These are phyloP conservation scores for Talaromyces sp. DNA, from an alignment of 2,329 filamentous ascomycete genomes.

Conservation along the genomic window DNA sequence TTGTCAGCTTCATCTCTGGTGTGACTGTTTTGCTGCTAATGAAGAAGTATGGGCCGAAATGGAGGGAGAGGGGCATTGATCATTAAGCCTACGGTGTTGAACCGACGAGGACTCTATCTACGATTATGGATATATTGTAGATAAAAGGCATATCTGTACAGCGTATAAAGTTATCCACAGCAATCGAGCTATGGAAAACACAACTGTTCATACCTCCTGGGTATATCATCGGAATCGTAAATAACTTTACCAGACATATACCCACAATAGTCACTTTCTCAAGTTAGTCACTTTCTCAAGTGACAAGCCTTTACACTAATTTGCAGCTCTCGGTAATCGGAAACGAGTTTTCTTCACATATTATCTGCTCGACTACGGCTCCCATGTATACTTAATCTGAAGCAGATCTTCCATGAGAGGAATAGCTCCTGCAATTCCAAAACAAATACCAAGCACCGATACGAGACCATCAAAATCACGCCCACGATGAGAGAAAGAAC, in stretches of 20 bases:
- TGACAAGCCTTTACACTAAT: not conserved
- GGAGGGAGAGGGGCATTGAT: constrained; percentile 48
- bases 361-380: not conserved
- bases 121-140: not conserved
- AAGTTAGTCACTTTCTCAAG: not conserved
- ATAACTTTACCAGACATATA: not conserved
- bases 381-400: not conserved
- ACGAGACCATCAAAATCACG: not conserved
- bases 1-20: constrained; percentile 57
- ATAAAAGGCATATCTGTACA: not conserved
- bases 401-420: not conserved
- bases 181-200: too few relatives aligned
- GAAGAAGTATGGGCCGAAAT: constrained; percentile 58
- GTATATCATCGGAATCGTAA: not conserved
- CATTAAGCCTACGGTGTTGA: not conserved
- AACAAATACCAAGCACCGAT: not conserved
- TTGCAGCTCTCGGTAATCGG: not conserved
- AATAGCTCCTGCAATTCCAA: not conserved
- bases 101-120: not conserved
- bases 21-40: constrained; percentile 58
- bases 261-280: not conserved
- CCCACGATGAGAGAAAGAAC: not conserved
- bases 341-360: not conserved
- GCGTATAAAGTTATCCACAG: not conserved
- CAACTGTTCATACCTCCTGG: not conserved